Evolutionary conservation across 345 rosid genomes (phyloP), one percentile per base, ranked within the genome.

Genomic region (Crucihimalaya himalaica): DNA sequence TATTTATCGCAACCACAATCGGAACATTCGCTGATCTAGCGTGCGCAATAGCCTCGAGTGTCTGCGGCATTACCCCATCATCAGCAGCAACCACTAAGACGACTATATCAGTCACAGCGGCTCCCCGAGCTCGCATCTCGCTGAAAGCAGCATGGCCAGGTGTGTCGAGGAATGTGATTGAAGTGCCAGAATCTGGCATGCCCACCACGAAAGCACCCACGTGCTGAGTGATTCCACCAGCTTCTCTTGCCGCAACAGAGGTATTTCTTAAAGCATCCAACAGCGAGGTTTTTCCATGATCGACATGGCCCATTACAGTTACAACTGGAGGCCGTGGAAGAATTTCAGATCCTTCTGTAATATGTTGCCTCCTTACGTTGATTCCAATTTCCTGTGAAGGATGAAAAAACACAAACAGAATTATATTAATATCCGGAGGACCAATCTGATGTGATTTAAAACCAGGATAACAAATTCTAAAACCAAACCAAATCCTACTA

Each of bases 31-130:
- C 98, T 8, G 75, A 86, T 82, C 85, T 90, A 72, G 97, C 99
- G 64, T 95, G 97, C 19, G 89, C 73, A 70, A 95, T 85, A 58
- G 99, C 96, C 79, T 95, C 99, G 3, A 86, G 86, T 9, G 97
- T 95, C 83, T 95, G 98, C 14, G 99, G 98, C 97, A 95, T 95
- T 77, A 92, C 92, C 58, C 98, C 96, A 75, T 95, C 99, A 84
- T 88, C 99, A 31, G 97, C 97, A 66, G 98, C 99, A 31, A 89
- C 97, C 34, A 95, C 98, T 71, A 92, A 84, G 77, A 95, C 99
- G 67, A 92, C 97, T 55, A 95, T 78, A 78, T 95, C 97, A 13
- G 97, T 95, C 76, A 89, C 96, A 53, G 98, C 96, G 0, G 97
- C 99, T 52, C 99, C 99, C 59, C 99, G 86, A 57, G 98, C 94